Percentiles rank a stretch among this genome's conserved stretches.
phyloP scores from a whole-genome alignment of 2,329 filamentous ascomycete genomes.

The Orbilia oligospora region DNA sequence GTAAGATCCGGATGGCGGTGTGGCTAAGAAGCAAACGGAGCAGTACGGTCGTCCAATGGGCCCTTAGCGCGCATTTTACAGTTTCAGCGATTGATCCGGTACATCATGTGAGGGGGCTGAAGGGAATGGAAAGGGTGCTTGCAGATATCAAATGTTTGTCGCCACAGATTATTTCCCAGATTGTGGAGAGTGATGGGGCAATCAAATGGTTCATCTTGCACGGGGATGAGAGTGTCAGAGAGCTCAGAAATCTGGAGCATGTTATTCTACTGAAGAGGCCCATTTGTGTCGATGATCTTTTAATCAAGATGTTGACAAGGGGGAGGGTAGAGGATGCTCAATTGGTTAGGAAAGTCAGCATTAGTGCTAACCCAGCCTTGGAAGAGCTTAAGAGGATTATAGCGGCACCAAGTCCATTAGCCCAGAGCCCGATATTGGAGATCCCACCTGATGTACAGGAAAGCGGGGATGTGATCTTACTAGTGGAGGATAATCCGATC shows the following conservation, averaged over 20 bases:
- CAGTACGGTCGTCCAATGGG: constrained; percentile 54
- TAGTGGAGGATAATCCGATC: constrained; percentile 59
- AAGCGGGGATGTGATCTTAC: constrained; percentile 37
- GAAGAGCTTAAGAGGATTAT: constrained; percentile 55
- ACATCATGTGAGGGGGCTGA: constrained; percentile 20
- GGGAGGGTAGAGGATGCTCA: constrained; percentile 37
- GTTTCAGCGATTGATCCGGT: constrained; percentile 38
- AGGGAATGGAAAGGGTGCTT: constrained; percentile 45
- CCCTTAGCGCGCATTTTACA: constrained; percentile 48
- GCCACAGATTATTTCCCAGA: constrained; percentile 53
- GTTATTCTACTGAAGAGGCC: constrained; percentile 49
- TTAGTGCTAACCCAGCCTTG: constrained; percentile 49
- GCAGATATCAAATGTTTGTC: constrained; percentile 57
- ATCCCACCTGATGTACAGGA: constrained; percentile 50
- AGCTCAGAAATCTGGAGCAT: constrained; percentile 50
- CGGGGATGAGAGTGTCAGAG: constrained; percentile 50
- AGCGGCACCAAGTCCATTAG: constrained; percentile 46
- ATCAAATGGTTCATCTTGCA: constrained; percentile 55
- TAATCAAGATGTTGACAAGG: constrained; percentile 49
- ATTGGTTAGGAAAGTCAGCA: constrained; percentile 27
- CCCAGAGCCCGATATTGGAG: constrained; percentile 54
- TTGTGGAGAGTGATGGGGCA: constrained; percentile 31
- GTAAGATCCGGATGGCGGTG: constrained; percentile 53
- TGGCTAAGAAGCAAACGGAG: constrained; percentile 56
- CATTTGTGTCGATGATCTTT: constrained; percentile 52